Percentiles rank a stretch among this genome's conserved stretches.
phyloP scores from a whole-genome alignment of 495 filamentous ascomycete genomes.

The Hamigera avellanea region DNA sequence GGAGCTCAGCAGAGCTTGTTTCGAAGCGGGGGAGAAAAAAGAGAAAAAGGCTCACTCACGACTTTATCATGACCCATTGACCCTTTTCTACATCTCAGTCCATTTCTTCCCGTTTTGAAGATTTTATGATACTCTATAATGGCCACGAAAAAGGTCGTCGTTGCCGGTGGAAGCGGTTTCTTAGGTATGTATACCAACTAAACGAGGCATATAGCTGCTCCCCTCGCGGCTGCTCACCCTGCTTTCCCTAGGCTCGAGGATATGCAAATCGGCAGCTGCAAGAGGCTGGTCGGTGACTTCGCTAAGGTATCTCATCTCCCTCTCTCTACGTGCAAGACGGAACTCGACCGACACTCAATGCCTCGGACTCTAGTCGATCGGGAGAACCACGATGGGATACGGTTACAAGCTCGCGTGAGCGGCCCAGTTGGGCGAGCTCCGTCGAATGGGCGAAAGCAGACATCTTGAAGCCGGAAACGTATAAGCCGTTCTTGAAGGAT shows the following conservation, averaged over 20 bases:
- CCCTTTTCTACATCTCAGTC: slow-evolving; percentile 1
- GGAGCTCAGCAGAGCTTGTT: background rate
- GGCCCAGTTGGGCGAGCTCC: slow-evolving; percentile 69
- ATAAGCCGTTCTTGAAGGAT: slow-evolving; percentile 54
- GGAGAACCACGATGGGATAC: slow-evolving; percentile 76
- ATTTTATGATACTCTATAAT: too few species aligned
- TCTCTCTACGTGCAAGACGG: too few species aligned
- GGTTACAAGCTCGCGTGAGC: slow-evolving; percentile 57
- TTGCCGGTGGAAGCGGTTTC: slow-evolving; percentile 94
- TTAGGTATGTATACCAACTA: slow-evolving; percentile 39
- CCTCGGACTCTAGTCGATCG: slow-evolving; percentile 53
- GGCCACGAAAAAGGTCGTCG: slow-evolving; percentile 61
- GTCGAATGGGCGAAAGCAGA: slow-evolving; percentile 83
- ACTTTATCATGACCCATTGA: too few species aligned
- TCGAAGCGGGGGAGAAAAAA: background rate
- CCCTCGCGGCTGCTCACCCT: slow-evolving; percentile 4
- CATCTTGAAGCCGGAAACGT: slow-evolving; percentile 69
- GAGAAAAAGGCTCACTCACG: background rate
- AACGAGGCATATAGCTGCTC: background rate
- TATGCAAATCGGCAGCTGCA: slow-evolving; percentile 76
- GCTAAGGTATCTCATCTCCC: slow-evolving; percentile 60
- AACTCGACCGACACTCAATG: slow-evolving; percentile 1
- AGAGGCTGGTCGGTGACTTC: slow-evolving; percentile 84
- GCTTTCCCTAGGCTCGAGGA: slow-evolving; percentile 51
- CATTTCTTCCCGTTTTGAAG: too few species aligned